A percentile compares a stretch with the other conserved stretches of the same genome.
These are phyloP conservation scores for Allium fistulosum DNA, from an alignment of 106 monocot species.

Conservation along the genomic window DNA sequence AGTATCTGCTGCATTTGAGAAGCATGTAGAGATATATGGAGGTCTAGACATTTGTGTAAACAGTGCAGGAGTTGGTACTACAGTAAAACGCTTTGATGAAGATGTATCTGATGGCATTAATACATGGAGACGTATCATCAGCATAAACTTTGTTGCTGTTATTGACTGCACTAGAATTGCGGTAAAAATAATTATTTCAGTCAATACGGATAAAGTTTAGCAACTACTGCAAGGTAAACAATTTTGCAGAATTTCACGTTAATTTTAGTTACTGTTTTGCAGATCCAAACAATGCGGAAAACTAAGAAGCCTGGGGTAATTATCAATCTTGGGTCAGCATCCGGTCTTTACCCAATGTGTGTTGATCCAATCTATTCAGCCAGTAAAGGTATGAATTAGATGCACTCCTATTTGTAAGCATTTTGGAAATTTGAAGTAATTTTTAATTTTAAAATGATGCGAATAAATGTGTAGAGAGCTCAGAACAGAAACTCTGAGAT, in stretches of 20 bases:
- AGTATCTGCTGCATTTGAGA: conserved; percentile 71
- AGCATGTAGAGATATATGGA: conserved; percentile 63
- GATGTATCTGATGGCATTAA: conserved; percentile 68
- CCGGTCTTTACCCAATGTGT: conserved; percentile 70
- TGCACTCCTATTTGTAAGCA: no score
- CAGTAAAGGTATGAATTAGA: conserved; percentile 47
- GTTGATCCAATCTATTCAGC: conserved; percentile 65
- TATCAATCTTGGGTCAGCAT: conserved; percentile 84
- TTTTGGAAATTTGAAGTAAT: no score
- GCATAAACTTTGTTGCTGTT: conserved; percentile 70
- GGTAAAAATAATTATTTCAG: conserved; percentile 18
- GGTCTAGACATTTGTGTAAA: conserved; percentile 88
- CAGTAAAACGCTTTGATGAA: conserved; percentile 30
- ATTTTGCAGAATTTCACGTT: background rate
- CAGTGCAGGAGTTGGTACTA: conserved; percentile 57
- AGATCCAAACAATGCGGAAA: conserved; percentile 69
- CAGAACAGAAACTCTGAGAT: no score
- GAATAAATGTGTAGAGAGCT: no score
- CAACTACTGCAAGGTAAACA: no score
- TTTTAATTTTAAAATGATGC: no score
- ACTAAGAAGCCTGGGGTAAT: conserved; percentile 68
- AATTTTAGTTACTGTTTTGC: conserved; percentile 4
- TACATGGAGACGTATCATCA: conserved; percentile 72
- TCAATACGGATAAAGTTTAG: no score
- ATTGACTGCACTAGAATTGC: conserved; percentile 80